These are phyloP conservation scores for Austroboletus eburneus DNA, from an alignment of 768 basidiomycete genomes.

Conservation along the genomic window DNA sequence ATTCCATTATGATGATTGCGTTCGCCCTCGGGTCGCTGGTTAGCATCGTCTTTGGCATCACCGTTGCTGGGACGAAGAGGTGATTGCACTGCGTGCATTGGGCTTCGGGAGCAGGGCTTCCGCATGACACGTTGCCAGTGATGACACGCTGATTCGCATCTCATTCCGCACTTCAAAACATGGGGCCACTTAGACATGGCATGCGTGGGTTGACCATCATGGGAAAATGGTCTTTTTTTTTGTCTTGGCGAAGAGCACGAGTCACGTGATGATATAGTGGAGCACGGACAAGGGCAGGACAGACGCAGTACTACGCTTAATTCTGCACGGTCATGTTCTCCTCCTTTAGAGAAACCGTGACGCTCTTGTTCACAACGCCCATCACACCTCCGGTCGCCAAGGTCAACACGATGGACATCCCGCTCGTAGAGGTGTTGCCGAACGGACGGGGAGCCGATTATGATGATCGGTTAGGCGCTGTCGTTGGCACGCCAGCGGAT, in stretches of 20 bases:
- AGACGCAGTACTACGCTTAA: not conserved
- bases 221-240: no score
- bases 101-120: no score
- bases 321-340: slow-evolving; percentile 5
- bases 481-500: slow-evolving; percentile 2
- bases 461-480: not conserved
- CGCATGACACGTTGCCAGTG: no score
- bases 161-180: no score
- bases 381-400: slow-evolving; percentile 9
- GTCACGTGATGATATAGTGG: slow-evolving; percentile 9
- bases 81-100: not conserved
- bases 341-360: slow-evolving; percentile 13
- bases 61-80: slow-evolving; percentile 30
- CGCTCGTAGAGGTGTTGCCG: slow-evolving; percentile 20
- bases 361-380: slow-evolving; percentile 22
- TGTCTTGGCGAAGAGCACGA: no score
- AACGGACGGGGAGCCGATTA: not conserved
- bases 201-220: no score
- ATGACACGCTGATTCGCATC: no score
- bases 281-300: not conserved
- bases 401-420: slow-evolving; percentile 5
- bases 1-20: slow-evolving; percentile 40
- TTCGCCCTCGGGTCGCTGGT: slow-evolving; percentile 38
- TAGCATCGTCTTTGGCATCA: slow-evolving; percentile 39
- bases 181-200: no score